Percentiles rank a stretch among this genome's conserved stretches.
phyloP scores from a whole-genome alignment of 129 eudicot species.

The Centrapalus pauciflorus region DNA sequence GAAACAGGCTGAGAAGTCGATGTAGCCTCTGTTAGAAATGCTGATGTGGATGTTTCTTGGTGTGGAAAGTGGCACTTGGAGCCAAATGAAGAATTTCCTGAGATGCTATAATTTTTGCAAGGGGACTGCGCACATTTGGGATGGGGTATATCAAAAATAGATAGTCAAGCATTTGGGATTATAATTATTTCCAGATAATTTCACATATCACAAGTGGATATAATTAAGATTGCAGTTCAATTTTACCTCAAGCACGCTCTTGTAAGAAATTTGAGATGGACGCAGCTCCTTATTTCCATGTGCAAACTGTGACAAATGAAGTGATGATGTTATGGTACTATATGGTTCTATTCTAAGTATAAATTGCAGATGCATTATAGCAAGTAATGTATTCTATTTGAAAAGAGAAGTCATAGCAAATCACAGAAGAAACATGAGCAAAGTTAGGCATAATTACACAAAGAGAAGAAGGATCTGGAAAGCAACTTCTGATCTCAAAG shows the following conservation, averaged over 20 bases:
- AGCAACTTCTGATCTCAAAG: not conserved
- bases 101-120: conserved; percentile 21
- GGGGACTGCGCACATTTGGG: conserved; percentile 17
- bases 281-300: conserved; percentile 30
- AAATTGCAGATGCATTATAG: not conserved
- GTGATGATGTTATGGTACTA: not conserved
- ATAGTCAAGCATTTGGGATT: not conserved
- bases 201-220: not conserved
- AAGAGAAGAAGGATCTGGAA: not conserved
- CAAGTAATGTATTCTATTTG: not conserved
- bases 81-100: conserved; percentile 25
- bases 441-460: not conserved
- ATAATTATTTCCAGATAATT: not conserved
- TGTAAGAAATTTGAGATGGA: conserved; percentile 23
- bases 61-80: conserved; percentile 20
- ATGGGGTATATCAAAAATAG: not conserved
- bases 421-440: not conserved
- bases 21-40: not conserved
- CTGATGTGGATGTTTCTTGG: conserved; percentile 13
- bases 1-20: conserved; percentile 17
- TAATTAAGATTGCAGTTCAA: not conserved
- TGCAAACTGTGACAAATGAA: conserved; percentile 31
- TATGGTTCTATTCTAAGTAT: not conserved
- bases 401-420: conserved; percentile 1
- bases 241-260: conserved; percentile 24